These are phyloP conservation scores for Cladosporium colombiae DNA, from an alignment of 2,329 filamentous ascomycete species.

Conservation along the genomic window DNA sequence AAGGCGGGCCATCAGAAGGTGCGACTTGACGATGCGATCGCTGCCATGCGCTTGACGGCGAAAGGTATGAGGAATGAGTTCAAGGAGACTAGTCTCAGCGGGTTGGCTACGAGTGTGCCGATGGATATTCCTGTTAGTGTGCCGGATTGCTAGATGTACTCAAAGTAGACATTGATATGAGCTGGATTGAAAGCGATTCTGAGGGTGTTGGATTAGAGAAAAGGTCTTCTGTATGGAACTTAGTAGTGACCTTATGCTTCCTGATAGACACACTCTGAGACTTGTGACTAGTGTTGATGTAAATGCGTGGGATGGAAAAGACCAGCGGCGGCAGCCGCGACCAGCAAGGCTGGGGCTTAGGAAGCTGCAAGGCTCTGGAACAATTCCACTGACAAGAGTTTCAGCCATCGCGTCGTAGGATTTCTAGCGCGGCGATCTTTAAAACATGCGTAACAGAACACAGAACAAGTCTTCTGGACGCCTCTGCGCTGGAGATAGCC, in stretches of 20 bases:
- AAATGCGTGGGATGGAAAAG: too few species aligned
- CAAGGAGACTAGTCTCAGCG: constrained; percentile 55
- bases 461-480: neutral
- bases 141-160: constrained; percentile 48
- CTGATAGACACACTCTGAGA: too few species aligned
- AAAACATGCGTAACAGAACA: neutral
- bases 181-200: neutral
- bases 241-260: too few species aligned
- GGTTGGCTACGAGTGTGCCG: constrained; percentile 53
- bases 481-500: neutral
- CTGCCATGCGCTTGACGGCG: constrained; percentile 53
- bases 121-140: constrained; percentile 55
- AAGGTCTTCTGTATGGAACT: neutral
- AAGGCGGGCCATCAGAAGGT: constrained; percentile 50
- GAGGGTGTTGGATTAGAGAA: neutral
- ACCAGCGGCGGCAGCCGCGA: too few species aligned
- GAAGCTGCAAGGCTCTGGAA: neutral
- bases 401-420: neutral
- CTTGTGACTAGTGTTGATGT: too few species aligned
- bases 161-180: neutral
- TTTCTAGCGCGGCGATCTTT: neutral
- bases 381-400: neutral
- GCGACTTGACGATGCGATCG: constrained; percentile 53
- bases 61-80: constrained; percentile 57
- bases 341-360: too few species aligned